Base-by-base conservation (phyloP, 2,329 filamentous ascomycete species). In the Bisporella sp. region DNA sequence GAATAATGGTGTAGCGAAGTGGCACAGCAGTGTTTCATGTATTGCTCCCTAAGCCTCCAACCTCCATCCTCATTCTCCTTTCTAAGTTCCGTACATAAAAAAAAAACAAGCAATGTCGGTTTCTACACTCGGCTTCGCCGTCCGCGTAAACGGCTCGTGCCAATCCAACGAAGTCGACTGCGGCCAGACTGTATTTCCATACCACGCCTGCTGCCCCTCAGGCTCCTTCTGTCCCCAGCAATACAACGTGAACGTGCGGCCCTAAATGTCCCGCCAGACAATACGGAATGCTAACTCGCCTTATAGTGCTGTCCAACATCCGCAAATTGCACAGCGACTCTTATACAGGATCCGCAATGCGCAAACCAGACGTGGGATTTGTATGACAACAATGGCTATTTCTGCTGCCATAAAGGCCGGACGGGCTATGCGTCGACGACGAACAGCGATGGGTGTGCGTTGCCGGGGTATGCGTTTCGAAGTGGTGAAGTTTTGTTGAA, bases 321-420 rank as follows among this genome's bases (percentile, higher is more conserved):
- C 5, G 40, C 28, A 12, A 48, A 48, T 29, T 48, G 47, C 29
- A 48, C 47, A 6, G 9, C n/a, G 4, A 48, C 30, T 9, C 31
- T 48, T 21, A 6, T 48, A 7, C 12, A 48, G n/a, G 45, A 52
- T 8, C 59, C 59, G 6, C 53, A 57, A 31, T 64, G 62, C 30
- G 62, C 59, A 29, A 58, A 64, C 40, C 45, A 33, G 5, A 57
- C 54, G 1, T 55, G 53, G 28, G 55, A 53, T n/a, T 32, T 64
- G 41, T 64, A 58, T 12, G 48, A 63, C 13, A 56, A 57, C 5
- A 46, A 48, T 5, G 59, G 53, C 8, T 61, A 50, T 28, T 63
- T 63, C 35, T 63, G 61, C 41, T 63, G 61, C 13, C 50, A 55
- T 9, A 31, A 46, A 4, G 56, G 46, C 1, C 21, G 5, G 5